Base-by-base conservation (phyloP, 2,329 filamentous ascomycete genomes). In the Fusarium acutatum region DNA sequence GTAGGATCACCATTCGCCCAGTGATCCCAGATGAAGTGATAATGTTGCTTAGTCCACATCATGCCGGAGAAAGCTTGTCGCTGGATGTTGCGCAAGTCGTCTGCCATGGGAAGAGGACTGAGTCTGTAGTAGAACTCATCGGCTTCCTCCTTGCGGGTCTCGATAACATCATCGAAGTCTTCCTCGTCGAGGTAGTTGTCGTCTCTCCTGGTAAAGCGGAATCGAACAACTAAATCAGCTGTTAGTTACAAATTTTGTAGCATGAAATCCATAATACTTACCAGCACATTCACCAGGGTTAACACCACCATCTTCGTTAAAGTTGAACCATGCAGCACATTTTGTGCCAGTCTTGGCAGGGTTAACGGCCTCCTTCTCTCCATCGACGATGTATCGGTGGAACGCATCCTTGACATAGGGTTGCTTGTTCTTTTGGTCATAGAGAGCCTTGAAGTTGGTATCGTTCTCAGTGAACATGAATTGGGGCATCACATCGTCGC, bases 1-100 rank as follows among this genome's bases (percentile, higher is more conserved):
- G 88, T 89, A 17, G 95, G 95, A 80, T 98, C 96, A 59, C 96
- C 96, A 73, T 97, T 97, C 32, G 95, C 95, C 96, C 96, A 98
- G 80, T 98, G 93, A 74, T 98, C 95, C 94, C 95, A 98, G 77
- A 98, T 91, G 82, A 98, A 98, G 80, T 97, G 90, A 82, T 98
- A 98, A 83, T 94, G 94, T 82, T 98, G 96, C 82, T 98, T 98
- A 72, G 93, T 97, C 96, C 96, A 98, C 88, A 98, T 92, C 96
- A 98, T 98, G 60, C 96, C 96, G 1, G 95, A 92, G 75, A 98
- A 93, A 8, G 96, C 96, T 82, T 98, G 95, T 75, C 96, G 90
- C 83, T 98, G 96, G 76, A 98, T 96, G 82, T 97, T 98, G 75
- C 95, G 92, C 67, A 98, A 87, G 79, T 98, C 96, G 54, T 98